A percentile compares a stretch with the other conserved stretches of the same genome.
phyloP scores from a whole-genome alignment of 1,139 yeast genomes.

The Diutina rugosa region DNA sequence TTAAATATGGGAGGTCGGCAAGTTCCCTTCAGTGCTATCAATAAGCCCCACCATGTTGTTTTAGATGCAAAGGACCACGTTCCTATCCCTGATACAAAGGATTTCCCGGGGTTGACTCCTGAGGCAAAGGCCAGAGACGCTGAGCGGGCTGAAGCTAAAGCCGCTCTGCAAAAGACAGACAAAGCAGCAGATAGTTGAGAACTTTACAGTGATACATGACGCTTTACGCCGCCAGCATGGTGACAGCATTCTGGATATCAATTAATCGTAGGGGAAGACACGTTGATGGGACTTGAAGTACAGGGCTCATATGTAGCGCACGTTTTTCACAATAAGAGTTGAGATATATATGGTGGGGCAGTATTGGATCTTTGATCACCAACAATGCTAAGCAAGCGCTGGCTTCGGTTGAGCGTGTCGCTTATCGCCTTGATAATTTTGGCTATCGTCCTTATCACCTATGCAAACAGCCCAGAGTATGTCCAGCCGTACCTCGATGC shows the following conservation, averaged over 20 bases:
- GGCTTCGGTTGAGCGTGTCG: not conserved
- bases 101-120: conserved; percentile 17
- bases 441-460: not conserved
- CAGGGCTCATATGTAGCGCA: not conserved
- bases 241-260: not conserved
- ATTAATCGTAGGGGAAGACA: not conserved
- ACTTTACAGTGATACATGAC: not conserved
- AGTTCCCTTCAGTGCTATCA: conserved; percentile 24
- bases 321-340: not conserved
- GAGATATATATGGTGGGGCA: not conserved
- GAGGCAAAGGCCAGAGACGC: conserved; percentile 15
- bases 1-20: conserved; percentile 23
- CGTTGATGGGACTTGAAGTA: not conserved
- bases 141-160: not conserved
- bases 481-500: not conserved
- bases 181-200: not conserved
- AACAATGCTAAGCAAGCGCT: not conserved
- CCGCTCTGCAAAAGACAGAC: not conserved
- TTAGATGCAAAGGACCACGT: conserved; percentile 18
- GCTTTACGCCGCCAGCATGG: not conserved
- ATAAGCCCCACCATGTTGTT: conserved; percentile 30
- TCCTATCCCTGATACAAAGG: conserved; percentile 17
- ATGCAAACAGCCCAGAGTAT: not conserved
- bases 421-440: not conserved
- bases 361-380: not conserved